Evolutionary conservation across 129 eudicot genomes (phyloP).

Genomic region (Deinandra increscens): DNA sequence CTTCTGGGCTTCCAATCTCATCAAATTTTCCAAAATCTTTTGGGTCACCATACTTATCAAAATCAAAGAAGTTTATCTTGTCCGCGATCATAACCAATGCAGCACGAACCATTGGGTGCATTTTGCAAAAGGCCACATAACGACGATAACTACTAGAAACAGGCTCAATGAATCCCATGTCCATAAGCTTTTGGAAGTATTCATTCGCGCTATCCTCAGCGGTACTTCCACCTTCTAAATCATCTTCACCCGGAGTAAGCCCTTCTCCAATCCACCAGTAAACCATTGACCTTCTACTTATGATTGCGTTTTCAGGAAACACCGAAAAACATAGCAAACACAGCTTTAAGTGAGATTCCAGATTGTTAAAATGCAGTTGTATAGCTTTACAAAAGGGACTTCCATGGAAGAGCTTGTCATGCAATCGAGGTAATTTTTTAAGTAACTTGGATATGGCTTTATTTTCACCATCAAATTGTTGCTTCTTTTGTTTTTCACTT

Average conservation of each 20-base stretch:
- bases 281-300: conserved; percentile 46
- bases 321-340: conserved; percentile 51
- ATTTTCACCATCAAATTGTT: not conserved
- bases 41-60: conserved; percentile 33
- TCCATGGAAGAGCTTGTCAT: conserved; percentile 21
- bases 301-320: conserved; percentile 33
- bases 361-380: conserved; percentile 24
- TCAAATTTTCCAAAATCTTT: conserved; percentile 38
- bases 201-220: conserved; percentile 29
- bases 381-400: conserved; percentile 26
- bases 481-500: conserved; percentile 8
- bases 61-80: conserved; percentile 41
- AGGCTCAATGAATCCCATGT: conserved; percentile 37
- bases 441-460: not conserved
- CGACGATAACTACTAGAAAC: conserved; percentile 2
- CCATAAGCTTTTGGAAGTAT: conserved; percentile 31
- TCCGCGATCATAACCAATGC: conserved; percentile 35
- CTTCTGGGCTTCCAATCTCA: conserved; percentile 31
- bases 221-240: not conserved
- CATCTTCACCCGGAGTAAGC: conserved; percentile 1
- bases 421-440: conserved; percentile 27
- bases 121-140: conserved; percentile 41
- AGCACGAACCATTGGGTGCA: conserved; percentile 48
- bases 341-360: conserved; percentile 27
- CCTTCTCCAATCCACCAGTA: conserved; percentile 66